A percentile compares a stretch with the other conserved stretches of the same genome.
These are phyloP conservation scores for Moesziomyces sp. DNA, from an alignment of 1,284 basidiomycete genomes.

Conservation along the genomic window DNA sequence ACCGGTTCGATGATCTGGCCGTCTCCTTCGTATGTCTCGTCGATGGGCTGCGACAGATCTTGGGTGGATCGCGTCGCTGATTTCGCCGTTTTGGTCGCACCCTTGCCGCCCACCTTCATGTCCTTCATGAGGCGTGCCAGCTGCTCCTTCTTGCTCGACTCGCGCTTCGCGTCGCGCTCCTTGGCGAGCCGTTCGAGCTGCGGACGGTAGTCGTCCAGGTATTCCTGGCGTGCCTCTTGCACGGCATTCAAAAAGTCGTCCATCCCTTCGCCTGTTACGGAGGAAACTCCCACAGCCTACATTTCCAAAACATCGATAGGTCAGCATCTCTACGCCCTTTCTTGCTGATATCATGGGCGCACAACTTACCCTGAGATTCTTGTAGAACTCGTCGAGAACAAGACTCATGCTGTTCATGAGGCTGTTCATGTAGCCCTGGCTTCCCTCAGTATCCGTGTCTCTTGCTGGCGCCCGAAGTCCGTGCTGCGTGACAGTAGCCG, in stretches of 20 bases:
- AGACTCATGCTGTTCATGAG: slow-evolving; percentile 99
- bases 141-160: slow-evolving; percentile 76
- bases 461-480: slow-evolving; percentile 27
- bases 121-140: slow-evolving; percentile 86
- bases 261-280: slow-evolving; percentile 92
- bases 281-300: slow-evolving; percentile 93
- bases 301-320: slow-evolving; percentile 2
- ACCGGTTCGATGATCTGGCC: slow-evolving; percentile 66
- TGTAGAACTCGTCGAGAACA: slow-evolving; percentile 98
- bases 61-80: slow-evolving; percentile 20
- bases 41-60: slow-evolving; percentile 41
- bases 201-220: slow-evolving; percentile 88
- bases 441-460: slow-evolving; percentile 52
- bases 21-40: slow-evolving; percentile 64
- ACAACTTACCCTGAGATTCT: slow-evolving; percentile 82
- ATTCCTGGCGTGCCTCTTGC: slow-evolving; percentile 85
- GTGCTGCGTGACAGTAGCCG: slow-evolving; percentile 40
- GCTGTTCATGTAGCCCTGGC: slow-evolving; percentile 96
- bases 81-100: slow-evolving; percentile 6
- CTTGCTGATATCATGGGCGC: not conserved
- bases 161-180: slow-evolving; percentile 73
- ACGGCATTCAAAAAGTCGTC: slow-evolving; percentile 91
- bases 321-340: slow-evolving; percentile 2
- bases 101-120: slow-evolving; percentile 71
- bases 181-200: slow-evolving; percentile 79